Base-by-base conservation (phyloP, 805 yeast species). In the Kodamaea lidongshanica region DNA sequence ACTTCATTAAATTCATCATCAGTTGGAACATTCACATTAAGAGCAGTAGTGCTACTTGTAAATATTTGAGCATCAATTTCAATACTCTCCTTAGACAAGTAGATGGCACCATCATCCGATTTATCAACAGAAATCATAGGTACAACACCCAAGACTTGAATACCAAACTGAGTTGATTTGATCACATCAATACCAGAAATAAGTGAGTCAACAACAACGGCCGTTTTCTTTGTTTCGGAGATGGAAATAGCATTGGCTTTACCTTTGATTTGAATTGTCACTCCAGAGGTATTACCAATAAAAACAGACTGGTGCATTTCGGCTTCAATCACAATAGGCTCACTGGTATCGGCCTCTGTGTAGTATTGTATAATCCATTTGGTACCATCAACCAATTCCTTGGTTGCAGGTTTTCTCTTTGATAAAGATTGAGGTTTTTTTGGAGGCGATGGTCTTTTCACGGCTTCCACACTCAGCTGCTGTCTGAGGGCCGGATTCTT, bases 41-140 rank as follows among this genome's bases (percentile, higher is more conserved):
- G 64, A 3, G 94, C 72, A 1, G 96, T 82, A 10, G 94, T 74
- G 31, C 84, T 77, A 27, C 94, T 79, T 2, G 96, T 82, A 58
- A 77, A 85, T 26, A 92, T 65, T 48, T 86, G 67, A 21, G 50
- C 43, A 23, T 58, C 94, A 6, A 82, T 74, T 5, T 68, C 74
- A 29, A 87, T 54, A n/a, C 88, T 74, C 8, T 74, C 76, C 48
- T 76, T 67, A 28, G 85, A 70, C 44, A 89, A 69, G 57, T 86
- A 92, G 39, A 89, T 67, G 39, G 74, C 73, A 38, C 95, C 95
- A 38, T 81, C 82, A 46, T 86, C 94, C 38, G 87, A 75, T 58
- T 88, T 89, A 57, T 92, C 99, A 39, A 88, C 69, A 29, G 83
- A 76, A 43, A 92, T 73, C 54, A 85, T 77, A 18, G 96, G 96